Conservation (phyloP, 176 grass and related monocot species). For the Avena insularis region DNA sequence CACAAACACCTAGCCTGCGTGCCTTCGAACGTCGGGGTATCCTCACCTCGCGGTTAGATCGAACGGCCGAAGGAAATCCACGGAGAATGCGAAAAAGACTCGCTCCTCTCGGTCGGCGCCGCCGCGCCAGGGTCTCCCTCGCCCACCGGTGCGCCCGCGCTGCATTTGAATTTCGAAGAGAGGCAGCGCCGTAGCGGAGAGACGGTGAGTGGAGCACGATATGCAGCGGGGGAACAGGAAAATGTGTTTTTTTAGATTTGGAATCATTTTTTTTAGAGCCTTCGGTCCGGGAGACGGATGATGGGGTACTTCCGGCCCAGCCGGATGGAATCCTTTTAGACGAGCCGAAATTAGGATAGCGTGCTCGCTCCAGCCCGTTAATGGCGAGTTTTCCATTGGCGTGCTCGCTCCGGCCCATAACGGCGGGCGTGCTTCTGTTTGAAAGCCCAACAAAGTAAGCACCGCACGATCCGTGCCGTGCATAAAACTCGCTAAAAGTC, state of each 20-base stretch:
- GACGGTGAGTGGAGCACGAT: background rate
- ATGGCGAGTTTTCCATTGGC: background rate
- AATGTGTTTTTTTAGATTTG: background rate
- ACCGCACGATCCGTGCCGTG: too few species aligned
- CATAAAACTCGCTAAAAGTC: too few species aligned
- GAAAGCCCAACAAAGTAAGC: background rate
- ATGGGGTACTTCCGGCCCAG: background rate
- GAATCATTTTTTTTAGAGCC: too few species aligned
- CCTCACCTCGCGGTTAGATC: conserved; percentile 28
- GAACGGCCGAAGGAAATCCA: background rate
- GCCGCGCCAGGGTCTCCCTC: background rate
- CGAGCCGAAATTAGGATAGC: background rate
- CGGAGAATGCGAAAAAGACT: background rate
- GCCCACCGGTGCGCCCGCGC: background rate
- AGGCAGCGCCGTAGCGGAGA: background rate
- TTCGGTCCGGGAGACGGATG: too few species aligned
- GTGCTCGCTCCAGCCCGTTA: background rate
- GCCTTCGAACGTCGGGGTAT: background rate
- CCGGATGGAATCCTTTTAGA: background rate
- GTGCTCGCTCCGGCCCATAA: background rate
- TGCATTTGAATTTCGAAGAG: background rate
- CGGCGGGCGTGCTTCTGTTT: background rate
- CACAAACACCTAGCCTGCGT: background rate
- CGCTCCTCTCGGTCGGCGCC: background rate
- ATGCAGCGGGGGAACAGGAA: background rate